These are phyloP conservation scores for Dothistroma pini DNA, from an alignment of 2,329 filamentous ascomycete genomes.

Conservation along the genomic window DNA sequence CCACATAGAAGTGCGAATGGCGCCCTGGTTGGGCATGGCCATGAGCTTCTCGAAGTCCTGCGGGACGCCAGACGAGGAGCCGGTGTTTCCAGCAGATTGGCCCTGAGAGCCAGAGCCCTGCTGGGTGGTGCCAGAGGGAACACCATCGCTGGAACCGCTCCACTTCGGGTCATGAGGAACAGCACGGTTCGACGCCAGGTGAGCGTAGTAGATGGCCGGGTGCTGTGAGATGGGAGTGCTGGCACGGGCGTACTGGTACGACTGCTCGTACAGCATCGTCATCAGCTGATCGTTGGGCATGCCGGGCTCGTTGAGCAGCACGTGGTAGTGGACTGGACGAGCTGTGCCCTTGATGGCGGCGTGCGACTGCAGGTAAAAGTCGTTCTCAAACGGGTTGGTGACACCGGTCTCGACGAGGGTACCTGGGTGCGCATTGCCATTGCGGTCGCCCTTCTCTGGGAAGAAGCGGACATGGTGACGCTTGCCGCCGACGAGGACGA, in stretches of 20 bases:
- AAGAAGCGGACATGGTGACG: conserved; percentile 94
- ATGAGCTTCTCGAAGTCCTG: conserved; percentile 37
- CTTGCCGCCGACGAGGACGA: conserved; percentile 86
- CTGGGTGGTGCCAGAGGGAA: conserved; percentile 16
- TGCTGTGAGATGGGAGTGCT: conserved; percentile 87
- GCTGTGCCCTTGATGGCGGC: conserved; percentile 90
- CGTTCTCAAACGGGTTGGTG: conserved; percentile 87
- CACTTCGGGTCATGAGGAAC: conserved; percentile 64
- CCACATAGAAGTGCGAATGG: conserved; percentile 47
- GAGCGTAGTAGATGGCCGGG: conserved; percentile 93
- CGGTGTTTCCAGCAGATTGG: conserved; percentile 18
- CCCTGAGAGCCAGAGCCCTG: conserved; percentile 12
- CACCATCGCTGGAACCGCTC: conserved; percentile 24
- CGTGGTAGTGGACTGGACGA: conserved; percentile 78
- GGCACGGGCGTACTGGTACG: conserved; percentile 86
- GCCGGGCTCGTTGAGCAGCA: conserved; percentile 76
- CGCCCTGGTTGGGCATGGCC: conserved; percentile 38
- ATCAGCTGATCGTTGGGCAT: conserved; percentile 68
- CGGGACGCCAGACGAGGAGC: conserved; percentile 23
- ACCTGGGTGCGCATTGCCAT: conserved; percentile 79
- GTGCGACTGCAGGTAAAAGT: conserved; percentile 73
- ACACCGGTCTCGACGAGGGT: conserved; percentile 84
- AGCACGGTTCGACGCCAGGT: conserved; percentile 78
- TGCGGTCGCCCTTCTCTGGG: conserved; percentile 67
- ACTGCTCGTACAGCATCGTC: conserved; percentile 89